Evolutionary conservation across 371 early-diverging fungal genomes (phyloP), one percentile per base, ranked within the genome.

Genomic region (Mycotypha africana): DNA sequence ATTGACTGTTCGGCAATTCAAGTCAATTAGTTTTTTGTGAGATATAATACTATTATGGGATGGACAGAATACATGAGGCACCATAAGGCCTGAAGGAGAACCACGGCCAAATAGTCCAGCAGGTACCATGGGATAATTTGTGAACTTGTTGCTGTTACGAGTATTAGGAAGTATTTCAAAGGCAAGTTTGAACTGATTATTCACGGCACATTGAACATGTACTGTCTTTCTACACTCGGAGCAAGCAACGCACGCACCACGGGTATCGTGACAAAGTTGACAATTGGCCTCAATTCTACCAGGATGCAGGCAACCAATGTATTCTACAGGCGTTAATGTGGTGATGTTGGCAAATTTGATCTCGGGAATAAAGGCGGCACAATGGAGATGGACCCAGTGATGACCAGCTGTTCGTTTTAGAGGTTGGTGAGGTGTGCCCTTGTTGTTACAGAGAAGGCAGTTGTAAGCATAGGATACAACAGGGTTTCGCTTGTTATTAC

Each of bases 301-400:
- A 10, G 60, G 66, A 5, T 84, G 80, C 4, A 91, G 76, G 33
- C 71, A 72, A 2, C 81, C 84, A 35, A 86, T 69, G 33, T 76
- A 79, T 51, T 91, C 92, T 1, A 92, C 75, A 0, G 93, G 91
- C 23, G 88, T 85, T 49, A 92, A 61, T 5, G 70, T 65, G 0
- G 70, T 66, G 1, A 73, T 45, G 39, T 92, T 78, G 3, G 78
- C 82, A 55, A 89, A 77, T 14, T 67, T 65, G 44, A 78, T 69
- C 42, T 92, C 95, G 2, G 89, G 88, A 22, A 92, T 82, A 62
- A 87, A 89, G 12, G 86, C 60, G 0, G 95, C 89, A 49, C 99
- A 98, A 12, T 87, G 61, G 1, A 97, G 72, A 60, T 98, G 99
- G 0, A 82, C 94, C 99, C 99, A 98, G 43, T 81, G 77, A 56